phyloP scores from a whole-genome alignment of 2,329 filamentous ascomycete genomes.

The Conoideocrella luteorostrata region DNA sequence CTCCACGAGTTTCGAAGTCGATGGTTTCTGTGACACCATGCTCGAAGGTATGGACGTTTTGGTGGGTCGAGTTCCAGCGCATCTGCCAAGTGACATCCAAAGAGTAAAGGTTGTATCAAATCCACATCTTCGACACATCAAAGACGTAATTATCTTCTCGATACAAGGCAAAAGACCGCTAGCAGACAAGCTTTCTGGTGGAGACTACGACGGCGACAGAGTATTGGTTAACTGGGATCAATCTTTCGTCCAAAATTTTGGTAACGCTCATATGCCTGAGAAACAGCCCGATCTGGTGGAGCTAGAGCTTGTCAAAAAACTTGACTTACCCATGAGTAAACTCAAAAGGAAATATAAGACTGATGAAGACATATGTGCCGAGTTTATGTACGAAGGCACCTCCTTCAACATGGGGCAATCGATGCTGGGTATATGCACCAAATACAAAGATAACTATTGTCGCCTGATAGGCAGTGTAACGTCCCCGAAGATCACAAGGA shows the following conservation, averaged over 20 bases:
- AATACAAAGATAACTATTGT: constrained; percentile 54
- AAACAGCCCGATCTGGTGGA: constrained; percentile 37
- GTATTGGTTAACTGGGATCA: constrained; percentile 73
- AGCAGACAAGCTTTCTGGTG: constrained; percentile 66
- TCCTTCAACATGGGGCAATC: constrained; percentile 50
- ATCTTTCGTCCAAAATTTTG: constrained; percentile 58
- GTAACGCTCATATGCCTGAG: constrained; percentile 40
- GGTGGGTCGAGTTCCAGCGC: constrained; percentile 62
- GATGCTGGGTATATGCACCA: constrained; percentile 58
- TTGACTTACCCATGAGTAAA: too few species aligned
- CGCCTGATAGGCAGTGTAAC: constrained; percentile 51
- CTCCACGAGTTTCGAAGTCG: constrained; percentile 53
- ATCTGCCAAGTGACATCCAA: constrained; percentile 67
- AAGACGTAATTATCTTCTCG: constrained; percentile 76
- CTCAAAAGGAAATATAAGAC: too few species aligned
- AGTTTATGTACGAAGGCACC: constrained; percentile 49
- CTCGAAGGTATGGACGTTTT: constrained; percentile 56
- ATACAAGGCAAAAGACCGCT: constrained; percentile 54
- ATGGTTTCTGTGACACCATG: constrained; percentile 45
- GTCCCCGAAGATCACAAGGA: constrained; percentile 33
- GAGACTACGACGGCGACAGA: constrained; percentile 76
- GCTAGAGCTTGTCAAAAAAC: too few species aligned
- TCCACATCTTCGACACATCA: constrained; percentile 57
- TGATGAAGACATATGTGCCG: constrained; percentile 22
- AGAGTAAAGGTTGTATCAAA: constrained; percentile 54